phyloP scores from a whole-genome alignment of 305 asterid species.

The Coffea humblotiana region DNA sequence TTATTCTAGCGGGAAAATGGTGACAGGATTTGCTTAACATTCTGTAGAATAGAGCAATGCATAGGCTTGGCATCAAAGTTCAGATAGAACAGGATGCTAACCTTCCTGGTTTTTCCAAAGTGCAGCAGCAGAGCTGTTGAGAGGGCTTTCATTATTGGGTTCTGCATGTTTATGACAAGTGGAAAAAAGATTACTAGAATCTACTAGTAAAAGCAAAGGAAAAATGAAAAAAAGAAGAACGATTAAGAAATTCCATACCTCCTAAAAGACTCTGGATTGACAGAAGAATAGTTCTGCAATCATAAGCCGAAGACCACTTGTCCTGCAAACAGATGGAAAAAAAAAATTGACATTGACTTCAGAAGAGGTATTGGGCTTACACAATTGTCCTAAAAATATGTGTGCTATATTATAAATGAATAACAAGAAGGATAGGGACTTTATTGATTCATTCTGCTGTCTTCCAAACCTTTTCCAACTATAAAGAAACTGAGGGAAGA shows the following conservation, averaged over 20 bases:
- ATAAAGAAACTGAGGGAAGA: background rate
- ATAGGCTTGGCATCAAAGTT: background rate
- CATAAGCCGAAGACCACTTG: slow-evolving; percentile 84
- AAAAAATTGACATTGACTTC: background rate
- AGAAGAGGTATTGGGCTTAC: background rate
- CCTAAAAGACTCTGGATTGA: slow-evolving; percentile 81
- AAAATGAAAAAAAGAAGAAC: background rate
- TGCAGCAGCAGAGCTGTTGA: slow-evolving; percentile 74
- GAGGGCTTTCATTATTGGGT: slow-evolving; percentile 77
- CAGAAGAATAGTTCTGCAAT: slow-evolving; percentile 72
- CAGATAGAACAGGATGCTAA: slow-evolving; percentile 18
- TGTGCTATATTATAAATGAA: background rate
- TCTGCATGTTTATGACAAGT: slow-evolving; percentile 38
- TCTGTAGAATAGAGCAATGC: background rate
- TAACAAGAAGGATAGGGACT: background rate
- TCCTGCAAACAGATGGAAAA: slow-evolving; percentile 39
- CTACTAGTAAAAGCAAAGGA: background rate
- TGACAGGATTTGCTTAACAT: background rate
- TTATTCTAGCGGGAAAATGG: background rate
- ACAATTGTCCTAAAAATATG: background rate
- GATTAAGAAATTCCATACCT: slow-evolving; percentile 38
- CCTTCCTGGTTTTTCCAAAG: slow-evolving; percentile 85
- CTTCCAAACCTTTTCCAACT: background rate
- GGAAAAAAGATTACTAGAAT: background rate
- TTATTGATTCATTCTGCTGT: background rate